phyloP scores from a whole-genome alignment of 371 early-diverging fungal genomes.

The Fennellomyces sp. region DNA sequence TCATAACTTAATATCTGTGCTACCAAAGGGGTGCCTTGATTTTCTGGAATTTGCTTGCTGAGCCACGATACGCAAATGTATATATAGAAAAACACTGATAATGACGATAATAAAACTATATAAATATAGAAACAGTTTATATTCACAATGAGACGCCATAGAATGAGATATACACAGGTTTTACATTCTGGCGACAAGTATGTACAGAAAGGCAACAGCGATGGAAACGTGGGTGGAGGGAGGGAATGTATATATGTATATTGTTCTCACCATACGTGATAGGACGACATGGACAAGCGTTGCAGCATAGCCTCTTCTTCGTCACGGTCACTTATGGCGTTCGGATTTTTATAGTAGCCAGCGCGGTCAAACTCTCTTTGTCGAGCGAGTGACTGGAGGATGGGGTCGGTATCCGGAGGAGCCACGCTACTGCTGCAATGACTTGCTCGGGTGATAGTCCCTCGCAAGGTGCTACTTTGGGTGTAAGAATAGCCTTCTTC shows the following conservation, averaged over 20 bases:
- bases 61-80: neutral
- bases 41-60: neutral
- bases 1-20: neutral
- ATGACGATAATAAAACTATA: no score
- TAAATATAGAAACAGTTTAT: no score
- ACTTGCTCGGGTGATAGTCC: slow-evolving; percentile 1
- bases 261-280: slow-evolving; percentile 6
- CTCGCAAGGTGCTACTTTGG: neutral
- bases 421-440: slow-evolving; percentile 1
- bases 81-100: neutral
- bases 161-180: no score
- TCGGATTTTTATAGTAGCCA: slow-evolving; percentile 26
- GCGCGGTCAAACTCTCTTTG: slow-evolving; percentile 29
- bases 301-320: slow-evolving; percentile 10
- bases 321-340: neutral
- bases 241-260: neutral
- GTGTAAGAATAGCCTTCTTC: slow-evolving; percentile 21
- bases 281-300: slow-evolving; percentile 6
- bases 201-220: neutral
- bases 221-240: neutral
- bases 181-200: no score
- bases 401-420: slow-evolving; percentile 18
- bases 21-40: no score
- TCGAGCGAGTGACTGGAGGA: slow-evolving; percentile 27
- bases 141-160: no score